Evolutionary conservation across 345 rosid species (phyloP), one percentile per base, ranked within the genome.

Genomic region (Eucalyptus cloeziana): DNA sequence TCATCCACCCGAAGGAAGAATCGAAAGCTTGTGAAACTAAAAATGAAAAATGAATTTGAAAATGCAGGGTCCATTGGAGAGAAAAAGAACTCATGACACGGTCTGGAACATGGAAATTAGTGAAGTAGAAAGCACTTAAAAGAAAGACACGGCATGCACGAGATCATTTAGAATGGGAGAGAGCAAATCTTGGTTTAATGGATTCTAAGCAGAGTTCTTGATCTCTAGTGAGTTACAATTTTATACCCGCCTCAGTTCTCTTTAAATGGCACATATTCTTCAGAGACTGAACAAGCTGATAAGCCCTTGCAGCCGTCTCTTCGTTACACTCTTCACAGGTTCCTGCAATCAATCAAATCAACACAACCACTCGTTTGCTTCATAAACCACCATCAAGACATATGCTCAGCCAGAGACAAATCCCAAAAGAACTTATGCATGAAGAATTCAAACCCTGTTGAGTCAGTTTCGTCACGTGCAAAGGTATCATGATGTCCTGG

Each of bases 221-320:
- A 69, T 33, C 80, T 31, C 80, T 49, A 19, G 88, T 49, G 44
- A 69, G 43, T 69, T 69, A 17, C 80, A 15, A 69, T 69, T 1
- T 31, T 17, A 17, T 50, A 50, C 89, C 31, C 89, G 95, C 99
- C 96, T 97, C 97, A 4, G 98, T 99, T 91, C 94, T 96, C 94
- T 93, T 95, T 71, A 90, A 91, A 60, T 94, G 95, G 90, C 97
- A 95, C 93, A 93, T 92, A 40, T 89, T 93, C 89, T 95, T 95
- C 90, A 96, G 69, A n/a, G 94, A 91, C 54, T 91, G 91, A 87
- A 94, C 93, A 47, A 93, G 91, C 90, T 93, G 91, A 88, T 92
- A 91, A 67, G 91, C 92, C 91, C 95, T 94, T 43, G 96, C 91
- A 79, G 91, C 93, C 91, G 85, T 92, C 87, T 90, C 92, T 91